These are phyloP conservation scores for Thraustochytrium striatum DNA, from an alignment of 352 stramenopile genomes.

Conservation along the genomic window DNA sequence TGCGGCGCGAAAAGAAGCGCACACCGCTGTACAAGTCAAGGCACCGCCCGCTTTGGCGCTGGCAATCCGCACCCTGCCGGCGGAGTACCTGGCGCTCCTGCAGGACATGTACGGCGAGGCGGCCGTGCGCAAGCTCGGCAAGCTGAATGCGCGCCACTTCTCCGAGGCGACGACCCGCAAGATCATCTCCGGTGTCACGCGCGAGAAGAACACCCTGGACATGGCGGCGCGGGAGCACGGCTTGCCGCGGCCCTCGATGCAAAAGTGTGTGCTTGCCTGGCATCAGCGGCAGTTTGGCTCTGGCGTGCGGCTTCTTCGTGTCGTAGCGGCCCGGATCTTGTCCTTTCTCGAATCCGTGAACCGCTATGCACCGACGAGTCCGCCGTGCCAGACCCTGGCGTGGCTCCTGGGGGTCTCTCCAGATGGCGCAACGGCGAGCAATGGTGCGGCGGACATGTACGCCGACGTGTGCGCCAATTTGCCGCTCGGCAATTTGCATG, in stretches of 20 bases:
- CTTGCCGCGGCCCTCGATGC: background rate
- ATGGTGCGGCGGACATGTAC: background rate
- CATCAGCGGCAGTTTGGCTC: constrained; percentile 23
- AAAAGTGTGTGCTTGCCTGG: constrained; percentile 19
- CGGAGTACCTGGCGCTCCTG: background rate
- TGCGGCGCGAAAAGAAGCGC: background rate
- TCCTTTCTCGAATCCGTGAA: constrained; percentile 35
- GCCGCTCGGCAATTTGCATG: too few species aligned
- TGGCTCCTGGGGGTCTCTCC: background rate
- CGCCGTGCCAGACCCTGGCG: background rate
- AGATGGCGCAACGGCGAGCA: background rate
- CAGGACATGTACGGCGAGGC: background rate
- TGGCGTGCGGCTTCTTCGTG: background rate
- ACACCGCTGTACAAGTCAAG: background rate
- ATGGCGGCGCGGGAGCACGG: background rate
- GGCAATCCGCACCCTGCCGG: background rate
- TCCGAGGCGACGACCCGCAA: background rate
- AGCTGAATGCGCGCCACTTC: background rate
- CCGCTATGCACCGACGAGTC: background rate
- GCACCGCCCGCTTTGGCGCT: background rate
- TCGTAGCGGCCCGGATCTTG: constrained; percentile 15
- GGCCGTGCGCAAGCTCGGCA: background rate
- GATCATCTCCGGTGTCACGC: background rate
- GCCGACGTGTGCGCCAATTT: too few species aligned
- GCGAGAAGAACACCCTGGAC: constrained; percentile 32